Percentiles rank a stretch among this genome's conserved stretches.
Conservation (phyloP, 495 filamentous ascomycete genomes). For the Immersiella caudata region DNA sequence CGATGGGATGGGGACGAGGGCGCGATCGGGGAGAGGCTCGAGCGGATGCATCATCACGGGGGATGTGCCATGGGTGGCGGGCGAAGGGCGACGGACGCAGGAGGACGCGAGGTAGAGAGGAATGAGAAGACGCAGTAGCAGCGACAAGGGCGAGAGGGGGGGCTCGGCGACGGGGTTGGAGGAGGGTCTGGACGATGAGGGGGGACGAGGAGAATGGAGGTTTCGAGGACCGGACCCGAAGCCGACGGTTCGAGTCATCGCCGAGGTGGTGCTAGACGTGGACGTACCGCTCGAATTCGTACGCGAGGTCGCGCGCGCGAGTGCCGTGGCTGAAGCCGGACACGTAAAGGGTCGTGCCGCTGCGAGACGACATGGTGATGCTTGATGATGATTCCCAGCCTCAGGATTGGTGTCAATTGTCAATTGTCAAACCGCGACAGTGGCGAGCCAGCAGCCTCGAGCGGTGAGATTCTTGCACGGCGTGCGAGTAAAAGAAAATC, state of each 20-base stretch:
- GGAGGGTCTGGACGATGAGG: conserved; percentile 39
- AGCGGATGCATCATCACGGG: conserved; percentile 22
- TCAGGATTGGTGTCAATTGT: background rate
- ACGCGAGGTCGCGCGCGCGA: conserved; percentile 98
- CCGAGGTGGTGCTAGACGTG: conserved; percentile 34
- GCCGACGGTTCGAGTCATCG: conserved; percentile 47
- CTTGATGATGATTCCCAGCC: conserved; percentile 4
- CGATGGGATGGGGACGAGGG: conserved; percentile 45
- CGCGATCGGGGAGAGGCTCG: conserved; percentile 37
- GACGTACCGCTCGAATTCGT: conserved; percentile 97
- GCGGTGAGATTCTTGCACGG: background rate
- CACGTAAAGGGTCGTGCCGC: conserved; percentile 94
- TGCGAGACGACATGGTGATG: conserved; percentile 87
- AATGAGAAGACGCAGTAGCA: conserved; percentile 34
- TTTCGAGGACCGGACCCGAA: conserved; percentile 43
- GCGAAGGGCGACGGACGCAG: conserved; percentile 35
- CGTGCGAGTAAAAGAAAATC: background rate
- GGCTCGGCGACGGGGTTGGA: conserved; percentile 48
- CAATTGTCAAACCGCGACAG: background rate
- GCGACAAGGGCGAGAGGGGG: conserved; percentile 39
- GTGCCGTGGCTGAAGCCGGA: conserved; percentile 97
- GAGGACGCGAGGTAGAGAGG: conserved; percentile 33
- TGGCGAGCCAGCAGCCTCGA: background rate
- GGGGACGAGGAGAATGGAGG: conserved; percentile 32
- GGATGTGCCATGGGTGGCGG: conserved; percentile 21